phyloP scores from a whole-genome alignment of 371 early-diverging fungal species.

The Rhizomucor pusillus region DNA sequence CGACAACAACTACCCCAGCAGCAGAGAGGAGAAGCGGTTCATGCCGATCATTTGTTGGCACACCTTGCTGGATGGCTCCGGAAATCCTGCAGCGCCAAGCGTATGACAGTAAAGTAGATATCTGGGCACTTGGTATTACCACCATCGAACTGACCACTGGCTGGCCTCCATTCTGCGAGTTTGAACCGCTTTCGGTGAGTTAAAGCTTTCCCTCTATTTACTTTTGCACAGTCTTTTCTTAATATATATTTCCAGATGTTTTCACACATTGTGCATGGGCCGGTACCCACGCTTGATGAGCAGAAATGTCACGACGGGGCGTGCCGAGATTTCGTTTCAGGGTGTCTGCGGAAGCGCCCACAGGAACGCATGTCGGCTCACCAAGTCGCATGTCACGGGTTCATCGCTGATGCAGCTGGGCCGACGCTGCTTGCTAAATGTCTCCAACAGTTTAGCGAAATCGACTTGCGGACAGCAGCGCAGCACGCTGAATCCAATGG shows the following conservation, averaged over 20 bases:
- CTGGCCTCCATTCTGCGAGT: conserved; percentile 87
- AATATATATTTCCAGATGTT: conserved; percentile 24
- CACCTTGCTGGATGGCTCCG: conserved; percentile 91
- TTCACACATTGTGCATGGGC: conserved; percentile 28
- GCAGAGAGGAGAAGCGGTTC: conserved; percentile 5
- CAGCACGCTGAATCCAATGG: too few species aligned
- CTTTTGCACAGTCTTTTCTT: neutral
- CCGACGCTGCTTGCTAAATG: neutral
- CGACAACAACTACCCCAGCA: neutral
- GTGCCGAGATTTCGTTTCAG: conserved; percentile 21
- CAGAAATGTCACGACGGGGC: too few species aligned
- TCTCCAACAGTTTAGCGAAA: too few species aligned
- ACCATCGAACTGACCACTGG: conserved; percentile 93
- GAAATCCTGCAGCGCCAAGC: conserved; percentile 79
- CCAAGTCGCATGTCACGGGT: neutral
- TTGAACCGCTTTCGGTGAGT: conserved; percentile 76
- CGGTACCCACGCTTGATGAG: conserved; percentile 24
- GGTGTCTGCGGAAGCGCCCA: conserved; percentile 66
- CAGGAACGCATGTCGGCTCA: conserved; percentile 55
- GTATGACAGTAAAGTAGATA: conserved; percentile 77
- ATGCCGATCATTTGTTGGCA: conserved; percentile 63
- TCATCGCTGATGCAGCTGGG: neutral
- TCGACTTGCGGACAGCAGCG: too few species aligned
- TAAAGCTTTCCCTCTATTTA: neutral
- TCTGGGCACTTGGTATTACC: conserved; percentile 96